These are phyloP conservation scores for Aspergillus sergii DNA, from an alignment of 2,329 filamentous ascomycete species.

Conservation along the genomic window DNA sequence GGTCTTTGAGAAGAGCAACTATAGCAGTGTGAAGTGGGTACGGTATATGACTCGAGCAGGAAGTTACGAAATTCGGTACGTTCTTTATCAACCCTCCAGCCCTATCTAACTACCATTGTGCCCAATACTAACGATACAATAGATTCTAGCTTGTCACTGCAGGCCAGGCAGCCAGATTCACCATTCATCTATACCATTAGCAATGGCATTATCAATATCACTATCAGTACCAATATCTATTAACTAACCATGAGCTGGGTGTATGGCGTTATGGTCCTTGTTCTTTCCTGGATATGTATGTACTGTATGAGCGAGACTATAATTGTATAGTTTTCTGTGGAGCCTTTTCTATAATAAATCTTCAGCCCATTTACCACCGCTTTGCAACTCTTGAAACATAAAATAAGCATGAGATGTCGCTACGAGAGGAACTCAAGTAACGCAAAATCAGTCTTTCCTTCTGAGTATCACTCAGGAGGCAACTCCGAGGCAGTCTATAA, in stretches of 20 bases:
- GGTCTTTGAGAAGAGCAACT: conserved; percentile 99
- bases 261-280: conserved; percentile 27
- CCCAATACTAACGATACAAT: background rate
- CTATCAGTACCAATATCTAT: background rate
- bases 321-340: background rate
- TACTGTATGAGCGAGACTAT: conserved; percentile 4
- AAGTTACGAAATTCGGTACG: conserved; percentile 91
- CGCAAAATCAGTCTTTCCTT: too few relatives aligned
- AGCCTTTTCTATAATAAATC: background rate
- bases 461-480: too few relatives aligned
- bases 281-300: conserved; percentile 2
- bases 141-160: conserved; percentile 23
- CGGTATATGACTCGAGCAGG: conserved; percentile 97
- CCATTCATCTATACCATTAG: conserved; percentile 7
- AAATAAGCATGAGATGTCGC: too few relatives aligned
- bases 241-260: conserved; percentile 24
- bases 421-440: too few relatives aligned
- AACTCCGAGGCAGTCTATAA: too few relatives aligned
- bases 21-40: conserved; percentile 98
- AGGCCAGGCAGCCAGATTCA: conserved; percentile 11
- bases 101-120: background rate
- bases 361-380: background rate
- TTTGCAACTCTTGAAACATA: background rate
- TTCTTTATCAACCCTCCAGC: background rate
- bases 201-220: background rate